Conservation (phyloP, 441 rosid species). For the Raphanus hybrid region DNA sequence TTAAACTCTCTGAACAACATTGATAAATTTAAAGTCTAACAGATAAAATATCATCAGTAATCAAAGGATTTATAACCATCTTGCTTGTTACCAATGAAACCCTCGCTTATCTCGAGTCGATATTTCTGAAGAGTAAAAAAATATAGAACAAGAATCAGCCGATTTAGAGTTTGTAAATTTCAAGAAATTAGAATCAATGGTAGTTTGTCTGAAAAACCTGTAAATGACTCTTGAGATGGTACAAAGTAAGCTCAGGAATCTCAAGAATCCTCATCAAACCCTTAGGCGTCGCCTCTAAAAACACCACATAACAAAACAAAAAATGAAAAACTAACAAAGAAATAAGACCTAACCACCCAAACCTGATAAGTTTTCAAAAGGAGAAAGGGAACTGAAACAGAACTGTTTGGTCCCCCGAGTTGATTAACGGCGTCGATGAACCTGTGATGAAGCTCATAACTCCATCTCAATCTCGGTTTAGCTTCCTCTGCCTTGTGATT, state of each 20-base stretch:
- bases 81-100: background rate
- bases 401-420: constrained; percentile 18
- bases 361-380: background rate
- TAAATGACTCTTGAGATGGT: constrained; percentile 18
- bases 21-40: background rate
- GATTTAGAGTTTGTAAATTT: background rate
- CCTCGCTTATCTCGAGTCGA: background rate
- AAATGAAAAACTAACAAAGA: background rate
- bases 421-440: constrained; percentile 20
- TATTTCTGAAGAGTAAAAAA: constrained; percentile 1
- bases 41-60: background rate
- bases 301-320: background rate
- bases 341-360: constrained; percentile 5
- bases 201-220: background rate
- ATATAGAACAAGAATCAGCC: background rate
- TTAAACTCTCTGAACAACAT: background rate
- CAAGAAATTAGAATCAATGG: background rate
- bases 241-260: constrained; percentile 79
- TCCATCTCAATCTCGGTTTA: constrained; percentile 11
- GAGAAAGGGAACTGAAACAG: background rate
- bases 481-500: background rate
- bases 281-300: constrained; percentile 17
- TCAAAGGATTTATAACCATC: background rate
- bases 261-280: constrained; percentile 86
- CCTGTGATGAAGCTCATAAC: constrained; percentile 17